These are phyloP conservation scores for Thuja plicata DNA, from an alignment of 83 land plant species.

Conservation along the genomic window DNA sequence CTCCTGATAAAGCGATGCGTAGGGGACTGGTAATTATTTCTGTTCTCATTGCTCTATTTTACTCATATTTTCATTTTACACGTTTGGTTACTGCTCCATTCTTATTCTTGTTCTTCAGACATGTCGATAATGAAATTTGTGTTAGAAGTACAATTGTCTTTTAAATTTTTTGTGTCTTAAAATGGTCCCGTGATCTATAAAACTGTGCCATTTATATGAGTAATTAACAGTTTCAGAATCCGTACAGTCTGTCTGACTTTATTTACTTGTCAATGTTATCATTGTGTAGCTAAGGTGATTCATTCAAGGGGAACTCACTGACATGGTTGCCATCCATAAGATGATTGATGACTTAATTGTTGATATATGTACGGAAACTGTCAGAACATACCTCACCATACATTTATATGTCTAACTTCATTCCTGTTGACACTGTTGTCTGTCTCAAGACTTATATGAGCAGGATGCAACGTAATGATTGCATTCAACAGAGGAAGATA, in stretches of 20 bases:
- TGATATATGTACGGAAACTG: not conserved
- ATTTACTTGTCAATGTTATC: not conserved
- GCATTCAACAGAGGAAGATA: not conserved
- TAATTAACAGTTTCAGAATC: not conserved
- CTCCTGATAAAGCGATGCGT: conserved; percentile 11
- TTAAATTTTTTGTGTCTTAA: not conserved
- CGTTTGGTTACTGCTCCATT: not conserved
- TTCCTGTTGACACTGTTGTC: not conserved
- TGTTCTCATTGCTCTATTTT: not conserved
- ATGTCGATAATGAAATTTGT: not conserved
- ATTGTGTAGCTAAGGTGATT: not conserved
- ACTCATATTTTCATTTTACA: not conserved
- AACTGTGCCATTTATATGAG: not conserved
- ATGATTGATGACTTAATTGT: not conserved
- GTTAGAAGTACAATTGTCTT: not conserved
- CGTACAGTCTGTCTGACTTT: not conserved
- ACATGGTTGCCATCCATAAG: not conserved
- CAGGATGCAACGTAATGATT: not conserved
- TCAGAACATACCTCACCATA: not conserved
- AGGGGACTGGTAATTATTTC: conserved; percentile 41
- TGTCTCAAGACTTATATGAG: not conserved
- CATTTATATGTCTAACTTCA: not conserved
- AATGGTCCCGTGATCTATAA: not conserved
- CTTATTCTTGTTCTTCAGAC: not conserved
- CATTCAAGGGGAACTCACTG: not conserved